Evolutionary conservation across 176 grass and related monocot genomes (phyloP).

Genomic region (Carex parvula): DNA sequence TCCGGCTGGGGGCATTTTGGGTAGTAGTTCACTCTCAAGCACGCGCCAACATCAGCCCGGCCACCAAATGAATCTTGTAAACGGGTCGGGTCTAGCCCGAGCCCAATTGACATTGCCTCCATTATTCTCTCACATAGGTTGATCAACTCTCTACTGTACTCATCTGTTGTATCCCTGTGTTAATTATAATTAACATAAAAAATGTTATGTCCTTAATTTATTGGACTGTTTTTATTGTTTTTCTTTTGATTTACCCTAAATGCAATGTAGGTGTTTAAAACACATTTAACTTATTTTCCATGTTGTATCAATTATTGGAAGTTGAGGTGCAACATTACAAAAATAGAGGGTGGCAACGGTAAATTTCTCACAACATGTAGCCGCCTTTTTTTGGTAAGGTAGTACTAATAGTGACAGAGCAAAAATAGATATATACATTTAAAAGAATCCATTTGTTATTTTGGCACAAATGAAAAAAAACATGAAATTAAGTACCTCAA

Average conservation of each 20-base stretch:
- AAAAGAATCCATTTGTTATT: neutral
- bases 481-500: conserved; percentile 38
- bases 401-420: neutral
- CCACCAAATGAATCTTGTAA: conserved; percentile 58
- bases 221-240: conserved; percentile 25
- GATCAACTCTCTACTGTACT: conserved; percentile 54
- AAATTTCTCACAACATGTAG: neutral
- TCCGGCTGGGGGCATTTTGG: conserved; percentile 53
- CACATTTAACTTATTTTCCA: neutral
- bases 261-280: neutral
- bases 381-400: neutral
- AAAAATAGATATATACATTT: neutral
- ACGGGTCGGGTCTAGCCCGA: conserved; percentile 17
- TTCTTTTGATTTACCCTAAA: neutral
- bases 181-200: neutral
- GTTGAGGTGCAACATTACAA: neutral
- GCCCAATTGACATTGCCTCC: conserved; percentile 42
- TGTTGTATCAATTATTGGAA: neutral
- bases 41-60: conserved; percentile 36
- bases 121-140: conserved; percentile 47
- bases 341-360: neutral
- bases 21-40: conserved; percentile 55
- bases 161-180: conserved; percentile 43
- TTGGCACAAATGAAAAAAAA: neutral
- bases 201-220: too few species aligned